Evolutionary conservation across 257 asterid species (phyloP).

Genomic region (Nicotiana benthamiana): DNA sequence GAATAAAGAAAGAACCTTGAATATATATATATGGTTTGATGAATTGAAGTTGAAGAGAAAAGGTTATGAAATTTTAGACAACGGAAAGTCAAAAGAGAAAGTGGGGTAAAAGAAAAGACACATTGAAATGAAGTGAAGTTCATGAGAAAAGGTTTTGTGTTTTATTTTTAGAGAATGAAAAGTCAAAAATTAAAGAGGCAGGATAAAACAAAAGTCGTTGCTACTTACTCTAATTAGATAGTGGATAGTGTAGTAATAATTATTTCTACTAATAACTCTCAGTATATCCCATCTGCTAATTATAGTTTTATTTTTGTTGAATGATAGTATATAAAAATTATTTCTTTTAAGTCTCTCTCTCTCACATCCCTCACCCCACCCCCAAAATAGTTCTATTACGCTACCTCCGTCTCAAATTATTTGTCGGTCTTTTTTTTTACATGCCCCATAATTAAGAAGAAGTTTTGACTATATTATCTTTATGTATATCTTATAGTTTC

Average conservation of each 20-base stretch:
- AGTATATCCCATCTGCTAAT: neutral
- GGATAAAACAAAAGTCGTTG: neutral
- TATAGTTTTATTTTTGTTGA: neutral
- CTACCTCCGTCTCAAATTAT: no score
- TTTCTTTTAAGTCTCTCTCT: no score
- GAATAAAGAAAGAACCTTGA: neutral
- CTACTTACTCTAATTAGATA: neutral
- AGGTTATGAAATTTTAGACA: constrained; percentile 15
- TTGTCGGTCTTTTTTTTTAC: no score
- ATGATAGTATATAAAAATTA: no score
- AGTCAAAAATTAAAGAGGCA: neutral
- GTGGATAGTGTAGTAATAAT: neutral
- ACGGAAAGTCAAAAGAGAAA: constrained; percentile 18
- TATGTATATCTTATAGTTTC: no score
- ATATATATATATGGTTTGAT: neutral
- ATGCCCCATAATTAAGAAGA: no score
- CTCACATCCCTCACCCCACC: no score
- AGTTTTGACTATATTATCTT: no score
- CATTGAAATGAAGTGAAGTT: neutral
- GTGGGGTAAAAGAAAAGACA: constrained; percentile 18
- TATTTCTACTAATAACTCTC: neutral
- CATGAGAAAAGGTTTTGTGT: neutral
- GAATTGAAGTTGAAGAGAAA: neutral
- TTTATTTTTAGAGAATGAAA: neutral
- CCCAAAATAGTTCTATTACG: no score